These are phyloP conservation scores for Ogataea neopini DNA, from an alignment of 805 yeast species.

Conservation along the genomic window DNA sequence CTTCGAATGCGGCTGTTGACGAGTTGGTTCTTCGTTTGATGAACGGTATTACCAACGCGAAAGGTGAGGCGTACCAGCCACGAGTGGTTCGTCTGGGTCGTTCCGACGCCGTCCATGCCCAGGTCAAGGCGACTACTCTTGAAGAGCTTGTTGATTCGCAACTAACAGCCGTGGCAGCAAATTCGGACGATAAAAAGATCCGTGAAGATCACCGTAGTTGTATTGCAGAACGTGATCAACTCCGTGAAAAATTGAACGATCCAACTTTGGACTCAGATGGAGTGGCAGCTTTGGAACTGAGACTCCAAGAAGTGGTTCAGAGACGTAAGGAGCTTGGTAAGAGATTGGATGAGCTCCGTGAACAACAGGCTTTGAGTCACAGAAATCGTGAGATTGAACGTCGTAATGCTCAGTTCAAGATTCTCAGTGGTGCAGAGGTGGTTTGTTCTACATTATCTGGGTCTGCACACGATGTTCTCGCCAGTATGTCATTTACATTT, in stretches of 20 bases:
- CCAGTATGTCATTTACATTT: constrained; percentile 71
- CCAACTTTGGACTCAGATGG: constrained; percentile 40
- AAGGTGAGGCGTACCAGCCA: constrained; percentile 58
- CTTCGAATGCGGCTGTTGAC: constrained; percentile 98
- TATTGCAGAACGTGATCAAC: constrained; percentile 55
- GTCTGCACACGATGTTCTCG: constrained; percentile 85
- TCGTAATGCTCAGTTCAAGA: constrained; percentile 69
- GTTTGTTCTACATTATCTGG: constrained; percentile 94
- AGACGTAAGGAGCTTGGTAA: constrained; percentile 69
- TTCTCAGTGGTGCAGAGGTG: constrained; percentile 74
- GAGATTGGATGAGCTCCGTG: constrained; percentile 77
- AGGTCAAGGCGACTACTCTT: constrained; percentile 78
- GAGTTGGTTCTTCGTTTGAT: constrained; percentile 84
- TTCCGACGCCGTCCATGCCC: constrained; percentile 80
- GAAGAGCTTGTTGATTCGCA: constrained; percentile 81
- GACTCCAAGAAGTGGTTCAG: constrained; percentile 56
- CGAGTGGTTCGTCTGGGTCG: constrained; percentile 85
- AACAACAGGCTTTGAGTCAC: constrained; percentile 61
- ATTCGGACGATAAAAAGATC: constrained; percentile 47
- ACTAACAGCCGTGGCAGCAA: constrained; percentile 39
- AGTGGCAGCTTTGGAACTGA: constrained; percentile 47
- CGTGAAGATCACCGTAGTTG: constrained; percentile 53
- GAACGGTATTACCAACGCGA: constrained; percentile 61
- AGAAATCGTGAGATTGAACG: constrained; percentile 79
- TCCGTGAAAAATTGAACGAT: constrained; percentile 42